Conservation (phyloP, 768 basidiomycete species). For the Dendrothele bispora region DNA sequence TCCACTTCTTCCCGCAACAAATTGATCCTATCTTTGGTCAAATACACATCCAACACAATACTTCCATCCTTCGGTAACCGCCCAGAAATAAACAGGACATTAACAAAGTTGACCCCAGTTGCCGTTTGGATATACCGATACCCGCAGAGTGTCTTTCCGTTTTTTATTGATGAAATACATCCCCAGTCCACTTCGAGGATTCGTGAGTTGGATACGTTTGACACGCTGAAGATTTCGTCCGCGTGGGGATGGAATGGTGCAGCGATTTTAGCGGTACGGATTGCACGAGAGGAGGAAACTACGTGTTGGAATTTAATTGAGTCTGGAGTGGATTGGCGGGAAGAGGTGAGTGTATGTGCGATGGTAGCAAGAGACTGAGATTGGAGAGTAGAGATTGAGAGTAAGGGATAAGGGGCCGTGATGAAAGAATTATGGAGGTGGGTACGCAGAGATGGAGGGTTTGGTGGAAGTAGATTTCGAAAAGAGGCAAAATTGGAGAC, state of each 20-base stretch:
- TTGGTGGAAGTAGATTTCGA: conserved; percentile 25
- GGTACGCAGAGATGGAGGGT: conserved; percentile 23
- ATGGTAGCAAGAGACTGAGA: conserved; percentile 28
- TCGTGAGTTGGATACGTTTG: conserved; percentile 40
- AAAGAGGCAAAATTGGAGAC: conserved; percentile 39
- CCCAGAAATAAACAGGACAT: too few species aligned
- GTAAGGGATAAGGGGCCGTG: conserved; percentile 39
- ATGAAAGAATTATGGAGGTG: conserved; percentile 40
- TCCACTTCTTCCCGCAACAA: too few species aligned
- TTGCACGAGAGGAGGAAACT: background rate
- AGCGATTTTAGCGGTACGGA: conserved; percentile 11
- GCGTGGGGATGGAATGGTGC: conserved; percentile 35
- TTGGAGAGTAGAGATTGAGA: conserved; percentile 35
- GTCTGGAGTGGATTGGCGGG: conserved; percentile 18
- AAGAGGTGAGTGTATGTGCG: conserved; percentile 16
- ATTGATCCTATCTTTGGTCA: too few species aligned
- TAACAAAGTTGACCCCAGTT: too few species aligned
- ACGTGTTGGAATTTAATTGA: too few species aligned
- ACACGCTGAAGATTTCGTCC: conserved; percentile 35
- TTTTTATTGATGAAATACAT: too few species aligned
- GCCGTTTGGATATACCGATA: too few species aligned
- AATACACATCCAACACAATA: too few species aligned
- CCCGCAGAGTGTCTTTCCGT: too few species aligned
- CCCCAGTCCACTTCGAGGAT: conserved; percentile 43
- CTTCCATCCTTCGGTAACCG: too few species aligned